Evolutionary conservation across 805 yeast species (phyloP).

Genomic region (Candida peoriensis): DNA sequence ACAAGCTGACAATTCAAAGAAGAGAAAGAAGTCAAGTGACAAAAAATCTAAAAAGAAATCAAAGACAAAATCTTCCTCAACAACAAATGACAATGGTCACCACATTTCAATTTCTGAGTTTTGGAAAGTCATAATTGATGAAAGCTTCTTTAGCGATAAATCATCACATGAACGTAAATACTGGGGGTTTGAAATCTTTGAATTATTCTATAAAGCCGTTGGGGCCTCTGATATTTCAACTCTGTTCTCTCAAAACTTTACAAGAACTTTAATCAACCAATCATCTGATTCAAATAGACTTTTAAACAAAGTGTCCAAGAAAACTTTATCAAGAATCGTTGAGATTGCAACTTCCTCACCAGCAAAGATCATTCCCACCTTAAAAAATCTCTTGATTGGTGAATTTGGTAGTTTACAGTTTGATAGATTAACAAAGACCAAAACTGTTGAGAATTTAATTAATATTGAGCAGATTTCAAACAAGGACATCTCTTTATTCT

Average conservation of each 20-base stretch:
- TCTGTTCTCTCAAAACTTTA: constrained; percentile 57
- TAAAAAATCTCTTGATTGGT: constrained; percentile 34
- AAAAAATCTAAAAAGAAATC: constrained; percentile 22
- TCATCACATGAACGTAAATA: constrained; percentile 83
- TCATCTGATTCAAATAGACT: constrained; percentile 59
- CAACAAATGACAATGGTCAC: constrained; percentile 25
- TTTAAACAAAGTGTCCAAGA: constrained; percentile 61
- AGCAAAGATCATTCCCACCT: constrained; percentile 26
- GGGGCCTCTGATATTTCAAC: constrained; percentile 17
- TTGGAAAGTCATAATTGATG: constrained; percentile 78
- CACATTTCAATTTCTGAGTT: constrained; percentile 46
- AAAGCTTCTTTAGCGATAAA: constrained; percentile 66
- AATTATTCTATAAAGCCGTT: constrained; percentile 35
- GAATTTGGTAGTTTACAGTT: constrained; percentile 60
- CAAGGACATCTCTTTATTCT: constrained; percentile 11
- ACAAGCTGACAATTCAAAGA: constrained; percentile 29
- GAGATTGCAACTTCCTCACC: constrained; percentile 34
- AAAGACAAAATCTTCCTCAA: constrained; percentile 10
- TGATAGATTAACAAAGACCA: constrained; percentile 72
- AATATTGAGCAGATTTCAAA: constrained; percentile 9
- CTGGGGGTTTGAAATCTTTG: constrained; percentile 77
- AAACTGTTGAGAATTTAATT: constrained; percentile 40
- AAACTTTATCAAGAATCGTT: constrained; percentile 40
- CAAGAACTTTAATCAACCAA: constrained; percentile 75
- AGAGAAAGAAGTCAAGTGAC: constrained; percentile 33